phyloP scores from a whole-genome alignment of 129 eudicot genomes.

The Apium graveolens region DNA sequence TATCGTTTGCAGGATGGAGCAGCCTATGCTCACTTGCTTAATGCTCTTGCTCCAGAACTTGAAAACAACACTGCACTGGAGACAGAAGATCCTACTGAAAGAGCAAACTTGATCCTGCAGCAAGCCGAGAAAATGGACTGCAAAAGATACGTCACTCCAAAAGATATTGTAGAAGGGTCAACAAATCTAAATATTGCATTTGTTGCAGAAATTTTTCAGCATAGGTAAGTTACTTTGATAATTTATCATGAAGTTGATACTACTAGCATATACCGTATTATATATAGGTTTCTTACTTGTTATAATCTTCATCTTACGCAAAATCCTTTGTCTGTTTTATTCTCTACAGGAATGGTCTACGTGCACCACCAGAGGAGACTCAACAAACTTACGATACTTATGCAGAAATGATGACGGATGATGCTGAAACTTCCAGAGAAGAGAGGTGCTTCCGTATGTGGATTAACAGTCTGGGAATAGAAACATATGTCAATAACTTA shows the following conservation, averaged over 20 bases:
- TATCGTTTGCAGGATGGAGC: conserved; percentile 40
- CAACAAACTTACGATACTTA: conserved; percentile 23
- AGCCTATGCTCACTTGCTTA: conserved; percentile 64
- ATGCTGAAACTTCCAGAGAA: conserved; percentile 67
- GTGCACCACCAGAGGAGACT: conserved; percentile 22
- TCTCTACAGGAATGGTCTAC: conserved; percentile 60
- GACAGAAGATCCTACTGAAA: conserved; percentile 48
- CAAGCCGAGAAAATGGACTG: conserved; percentile 65
- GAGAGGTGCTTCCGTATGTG: conserved; percentile 78
- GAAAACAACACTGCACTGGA: conserved; percentile 39
- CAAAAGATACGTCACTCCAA: conserved; percentile 50
- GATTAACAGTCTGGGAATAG: conserved; percentile 82
- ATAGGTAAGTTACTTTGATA: conserved; percentile 31
- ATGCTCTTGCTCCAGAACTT: conserved; percentile 63
- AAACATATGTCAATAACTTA: conserved; percentile 58
- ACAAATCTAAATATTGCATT: conserved; percentile 61
- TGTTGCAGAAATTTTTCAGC: conserved; percentile 61
- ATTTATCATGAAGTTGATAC: background rate
- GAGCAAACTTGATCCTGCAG: conserved; percentile 52
- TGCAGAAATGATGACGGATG: conserved; percentile 62
- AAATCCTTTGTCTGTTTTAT: conserved; percentile 7
- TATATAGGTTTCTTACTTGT: background rate
- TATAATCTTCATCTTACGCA: background rate
- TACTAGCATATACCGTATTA: background rate
- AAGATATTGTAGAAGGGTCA: conserved; percentile 61